Conservation (phyloP, 2,329 filamentous ascomycete species). For the Leptographium lundbergii region DNA sequence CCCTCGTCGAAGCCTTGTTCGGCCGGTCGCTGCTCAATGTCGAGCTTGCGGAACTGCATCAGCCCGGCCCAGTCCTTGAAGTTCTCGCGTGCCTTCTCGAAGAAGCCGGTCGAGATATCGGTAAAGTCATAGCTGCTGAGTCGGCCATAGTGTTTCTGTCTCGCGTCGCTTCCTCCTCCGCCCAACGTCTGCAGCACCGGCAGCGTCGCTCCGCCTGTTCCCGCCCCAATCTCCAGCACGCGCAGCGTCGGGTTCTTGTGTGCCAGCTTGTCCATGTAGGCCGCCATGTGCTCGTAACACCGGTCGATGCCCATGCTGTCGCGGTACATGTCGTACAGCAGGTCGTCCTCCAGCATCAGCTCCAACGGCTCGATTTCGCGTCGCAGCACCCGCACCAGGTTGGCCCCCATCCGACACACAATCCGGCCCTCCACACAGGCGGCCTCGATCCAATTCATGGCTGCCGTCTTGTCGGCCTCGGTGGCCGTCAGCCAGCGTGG, state of each 20-base stretch:
- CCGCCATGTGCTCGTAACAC: background rate
- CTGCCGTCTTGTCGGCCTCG: background rate
- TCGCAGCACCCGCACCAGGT: background rate
- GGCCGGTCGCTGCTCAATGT: slow-evolving; percentile 19
- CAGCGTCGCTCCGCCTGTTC: slow-evolving; percentile 14
- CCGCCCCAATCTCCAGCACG: slow-evolving; percentile 26
- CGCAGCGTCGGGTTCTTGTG: slow-evolving; percentile 14
- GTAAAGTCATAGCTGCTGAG: slow-evolving; percentile 9
- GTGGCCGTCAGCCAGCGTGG: background rate
- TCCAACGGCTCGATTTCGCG: background rate
- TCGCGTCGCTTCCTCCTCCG: no score
- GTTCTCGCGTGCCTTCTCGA: slow-evolving; percentile 17
- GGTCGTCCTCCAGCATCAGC: background rate
- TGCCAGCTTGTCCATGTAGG: slow-evolving; percentile 6
- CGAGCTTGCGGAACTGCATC: slow-evolving; percentile 20
- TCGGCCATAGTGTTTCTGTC: no score
- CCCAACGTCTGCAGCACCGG: slow-evolving; percentile 9
- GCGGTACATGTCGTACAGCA: background rate
- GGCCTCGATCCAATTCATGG: background rate
- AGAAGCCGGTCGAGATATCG: slow-evolving; percentile 16
- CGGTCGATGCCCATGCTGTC: background rate
- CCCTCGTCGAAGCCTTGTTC: slow-evolving; percentile 21
- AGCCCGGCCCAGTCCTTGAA: slow-evolving; percentile 14
- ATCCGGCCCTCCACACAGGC: background rate
- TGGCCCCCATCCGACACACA: slow-evolving; percentile 11